Evolutionary conservation across 1,139 yeast genomes (phyloP).

Genomic region (Chernovozyma aurita): DNA sequence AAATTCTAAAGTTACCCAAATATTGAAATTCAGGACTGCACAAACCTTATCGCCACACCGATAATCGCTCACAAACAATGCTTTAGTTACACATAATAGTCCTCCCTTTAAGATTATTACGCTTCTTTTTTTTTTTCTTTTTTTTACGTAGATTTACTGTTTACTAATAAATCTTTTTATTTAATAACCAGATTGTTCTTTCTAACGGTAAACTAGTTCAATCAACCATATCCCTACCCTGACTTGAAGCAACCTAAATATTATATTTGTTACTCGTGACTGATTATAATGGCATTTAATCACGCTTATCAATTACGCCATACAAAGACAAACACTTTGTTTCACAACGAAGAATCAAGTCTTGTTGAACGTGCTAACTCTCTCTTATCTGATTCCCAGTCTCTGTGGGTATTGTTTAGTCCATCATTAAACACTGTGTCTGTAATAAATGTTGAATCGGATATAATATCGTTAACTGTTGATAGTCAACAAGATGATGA

Average conservation of each 20-base stretch:
- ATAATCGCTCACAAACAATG: conserved; percentile 4
- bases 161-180: too few species aligned
- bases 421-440: conserved; percentile 17
- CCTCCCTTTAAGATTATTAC: too few species aligned
- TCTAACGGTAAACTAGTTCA: too few species aligned
- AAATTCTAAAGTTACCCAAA: too few species aligned
- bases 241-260: too few species aligned
- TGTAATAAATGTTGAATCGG: conserved; percentile 22
- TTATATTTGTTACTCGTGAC: too few species aligned
- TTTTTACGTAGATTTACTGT: too few species aligned
- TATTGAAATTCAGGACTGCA: too few species aligned
- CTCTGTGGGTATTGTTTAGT: conserved; percentile 42
- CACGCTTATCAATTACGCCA: conserved; percentile 7
- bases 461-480: conserved; percentile 37
- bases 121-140: neutral
- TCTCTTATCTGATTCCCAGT: conserved; percentile 22
- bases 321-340: conserved; percentile 4
- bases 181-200: too few species aligned
- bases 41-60: conserved; percentile 7
- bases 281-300: conserved; percentile 13
- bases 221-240: too few species aligned
- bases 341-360: conserved; percentile 3
- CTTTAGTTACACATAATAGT: neutral
- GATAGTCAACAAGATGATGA: conserved; percentile 13
- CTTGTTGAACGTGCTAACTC: conserved; percentile 13